phyloP scores from a whole-genome alignment of 2,329 filamentous ascomycete species.

The Phaeoacremonium minimum region DNA sequence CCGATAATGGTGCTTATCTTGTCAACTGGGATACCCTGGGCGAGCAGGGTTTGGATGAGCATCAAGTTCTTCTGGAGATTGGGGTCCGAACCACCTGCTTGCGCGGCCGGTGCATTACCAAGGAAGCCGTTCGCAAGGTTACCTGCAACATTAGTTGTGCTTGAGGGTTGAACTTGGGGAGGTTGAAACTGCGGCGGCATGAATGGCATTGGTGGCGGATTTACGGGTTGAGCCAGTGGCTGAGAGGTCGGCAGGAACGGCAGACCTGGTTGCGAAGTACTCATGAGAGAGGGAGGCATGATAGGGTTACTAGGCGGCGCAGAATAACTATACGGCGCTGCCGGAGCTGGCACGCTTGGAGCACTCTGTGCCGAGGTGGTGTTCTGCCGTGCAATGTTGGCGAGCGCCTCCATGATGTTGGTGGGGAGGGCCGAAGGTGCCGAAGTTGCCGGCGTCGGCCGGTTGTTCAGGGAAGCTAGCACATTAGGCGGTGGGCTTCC shows the following conservation, averaged over 20 bases:
- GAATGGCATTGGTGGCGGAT: conserved; percentile 35
- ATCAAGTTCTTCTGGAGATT: conserved; percentile 68
- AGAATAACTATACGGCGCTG: conserved; percentile 19
- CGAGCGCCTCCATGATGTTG: conserved; percentile 73
- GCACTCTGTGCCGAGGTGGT: conserved; percentile 40
- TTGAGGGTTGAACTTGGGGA: conserved; percentile 20
- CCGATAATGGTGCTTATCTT: conserved; percentile 63
- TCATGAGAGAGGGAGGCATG: conserved; percentile 13
- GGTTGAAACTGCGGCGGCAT: conserved; percentile 25
- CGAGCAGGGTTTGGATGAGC: conserved; percentile 69
- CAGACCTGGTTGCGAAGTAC: conserved; percentile 15
- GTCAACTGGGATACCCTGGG: conserved; percentile 72
- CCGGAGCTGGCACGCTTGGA: conserved; percentile 22
- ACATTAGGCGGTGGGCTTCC: conserved; percentile 52
- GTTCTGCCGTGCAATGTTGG: conserved; percentile 76
- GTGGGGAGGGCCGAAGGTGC: conserved; percentile 34
- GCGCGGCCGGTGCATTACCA: conserved; percentile 25
- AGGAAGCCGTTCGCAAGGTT: conserved; percentile 31
- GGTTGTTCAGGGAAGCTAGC: conserved; percentile 31
- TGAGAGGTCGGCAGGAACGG: conserved; percentile 29
- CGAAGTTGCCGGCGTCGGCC: conserved; percentile 31
- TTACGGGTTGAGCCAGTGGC: conserved; percentile 54
- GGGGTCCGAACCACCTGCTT: conserved; percentile 32
- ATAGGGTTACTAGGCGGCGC: conserved; percentile 18
- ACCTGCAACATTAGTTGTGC: conserved; percentile 20